Conservation (phyloP, 2,329 filamentous ascomycete species). For the Apiospora saccharicola region DNA sequence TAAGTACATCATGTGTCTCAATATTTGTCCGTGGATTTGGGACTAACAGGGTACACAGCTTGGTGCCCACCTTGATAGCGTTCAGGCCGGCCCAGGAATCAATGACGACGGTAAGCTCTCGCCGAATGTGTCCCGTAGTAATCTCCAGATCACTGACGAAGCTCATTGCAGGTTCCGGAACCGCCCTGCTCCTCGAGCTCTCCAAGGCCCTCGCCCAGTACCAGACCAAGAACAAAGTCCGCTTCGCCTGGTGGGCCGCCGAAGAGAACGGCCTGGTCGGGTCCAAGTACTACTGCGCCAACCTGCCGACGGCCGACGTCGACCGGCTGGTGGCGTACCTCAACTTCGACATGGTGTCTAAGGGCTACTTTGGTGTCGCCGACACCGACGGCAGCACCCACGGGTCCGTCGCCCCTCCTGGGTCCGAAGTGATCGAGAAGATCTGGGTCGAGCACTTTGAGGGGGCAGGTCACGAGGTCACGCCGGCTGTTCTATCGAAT, state of each 20-base stretch:
- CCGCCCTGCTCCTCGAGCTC: constrained; percentile 40
- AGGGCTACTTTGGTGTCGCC: constrained; percentile 44
- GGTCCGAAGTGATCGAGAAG: constrained; percentile 44
- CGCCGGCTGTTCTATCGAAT: constrained; percentile 41
- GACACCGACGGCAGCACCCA: constrained; percentile 45
- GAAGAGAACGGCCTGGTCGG: constrained; percentile 43
- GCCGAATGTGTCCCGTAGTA: too few species aligned
- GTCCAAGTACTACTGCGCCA: constrained; percentile 41
- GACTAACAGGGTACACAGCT: constrained; percentile 24
- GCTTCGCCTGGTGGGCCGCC: constrained; percentile 45
- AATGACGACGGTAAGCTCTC: constrained; percentile 38
- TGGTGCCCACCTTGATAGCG: constrained; percentile 43
- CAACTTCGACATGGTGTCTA: constrained; percentile 47
- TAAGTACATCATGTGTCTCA: background rate
- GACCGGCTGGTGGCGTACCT: constrained; percentile 43
- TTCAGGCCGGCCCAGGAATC: constrained; percentile 43
- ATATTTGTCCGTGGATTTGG: background rate
- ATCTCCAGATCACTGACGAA: background rate
- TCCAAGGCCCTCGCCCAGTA: constrained; percentile 36
- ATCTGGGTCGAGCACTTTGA: constrained; percentile 42
- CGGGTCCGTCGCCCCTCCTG: constrained; percentile 46
- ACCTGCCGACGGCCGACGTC: constrained; percentile 36
- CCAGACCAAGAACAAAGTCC: constrained; percentile 40
- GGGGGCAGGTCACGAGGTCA: constrained; percentile 36
- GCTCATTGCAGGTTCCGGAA: constrained; percentile 34